phyloP scores from a whole-genome alignment of 805 yeast genomes.

The Pichia insulana region DNA sequence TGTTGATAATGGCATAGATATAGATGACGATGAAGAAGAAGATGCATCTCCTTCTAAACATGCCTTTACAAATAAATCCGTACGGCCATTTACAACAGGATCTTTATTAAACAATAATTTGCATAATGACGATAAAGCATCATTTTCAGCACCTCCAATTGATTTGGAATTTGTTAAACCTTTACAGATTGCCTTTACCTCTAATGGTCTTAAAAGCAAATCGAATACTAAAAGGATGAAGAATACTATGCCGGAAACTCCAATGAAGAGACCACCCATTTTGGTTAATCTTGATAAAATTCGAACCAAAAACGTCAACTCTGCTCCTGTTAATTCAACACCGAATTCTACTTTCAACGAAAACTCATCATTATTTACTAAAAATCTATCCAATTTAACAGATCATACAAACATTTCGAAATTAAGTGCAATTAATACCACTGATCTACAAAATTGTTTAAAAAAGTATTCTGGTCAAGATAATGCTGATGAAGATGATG shows the following conservation, averaged over 20 bases:
- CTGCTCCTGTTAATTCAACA: constrained; percentile 8
- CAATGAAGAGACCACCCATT: constrained; percentile 42
- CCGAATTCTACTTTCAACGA: constrained; percentile 4
- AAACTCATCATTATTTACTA: constrained; percentile 2
- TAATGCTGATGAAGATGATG: too few species aligned
- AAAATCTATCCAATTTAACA: constrained; percentile 1
- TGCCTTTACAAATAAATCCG: constrained; percentile 4
- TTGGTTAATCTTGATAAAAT: constrained; percentile 17
- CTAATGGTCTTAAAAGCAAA: constrained; percentile 63
- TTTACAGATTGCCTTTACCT: constrained; percentile 72
- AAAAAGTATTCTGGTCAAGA: constrained; percentile 26
- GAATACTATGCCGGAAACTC: constrained; percentile 52
- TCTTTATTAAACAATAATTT: constrained; percentile 22
- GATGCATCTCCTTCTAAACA: constrained; percentile 7
- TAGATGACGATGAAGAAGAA: constrained; percentile 10
- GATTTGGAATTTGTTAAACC: constrained; percentile 70
- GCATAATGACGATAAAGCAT: too few species aligned
- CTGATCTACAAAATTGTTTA: constrained; percentile 34
- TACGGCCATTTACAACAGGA: constrained; percentile 8
- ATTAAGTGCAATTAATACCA: constrained; percentile 26
- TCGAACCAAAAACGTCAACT: background rate
- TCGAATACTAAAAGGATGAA: constrained; percentile 30
- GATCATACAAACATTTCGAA: constrained; percentile 6
- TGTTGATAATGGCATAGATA: constrained; percentile 4
- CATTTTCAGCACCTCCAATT: constrained; percentile 33